Conservation (phyloP, 768 basidiomycete species). For the Russula vinacea region DNA sequence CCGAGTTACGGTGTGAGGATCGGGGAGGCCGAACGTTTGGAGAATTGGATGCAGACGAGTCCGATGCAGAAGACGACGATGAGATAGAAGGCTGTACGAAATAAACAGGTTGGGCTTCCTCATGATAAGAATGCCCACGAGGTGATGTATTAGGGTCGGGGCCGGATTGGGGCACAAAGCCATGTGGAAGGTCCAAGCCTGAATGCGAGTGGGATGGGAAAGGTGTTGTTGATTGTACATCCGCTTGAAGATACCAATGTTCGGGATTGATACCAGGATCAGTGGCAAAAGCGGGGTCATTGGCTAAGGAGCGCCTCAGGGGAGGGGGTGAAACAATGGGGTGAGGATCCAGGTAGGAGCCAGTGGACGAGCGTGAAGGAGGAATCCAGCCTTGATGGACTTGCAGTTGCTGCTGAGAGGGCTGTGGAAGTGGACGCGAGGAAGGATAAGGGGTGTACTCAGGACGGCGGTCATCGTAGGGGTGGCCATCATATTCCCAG, state of each 20-base stretch:
- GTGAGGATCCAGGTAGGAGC: conserved; percentile 21
- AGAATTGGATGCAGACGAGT: conserved; percentile 12
- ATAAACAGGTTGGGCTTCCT: conserved; percentile 15
- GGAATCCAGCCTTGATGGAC: conserved; percentile 23
- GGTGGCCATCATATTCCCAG: conserved; percentile 14
- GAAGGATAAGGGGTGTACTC: conserved; percentile 12
- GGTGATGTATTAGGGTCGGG: conserved; percentile 1
- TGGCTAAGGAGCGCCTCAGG: conserved; percentile 10
- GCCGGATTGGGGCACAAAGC: conserved; percentile 19
- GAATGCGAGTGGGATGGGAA: conserved; percentile 16
- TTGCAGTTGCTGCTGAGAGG: conserved; percentile 10
- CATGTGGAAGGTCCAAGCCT: conserved; percentile 18
- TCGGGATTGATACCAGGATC: conserved; percentile 37
- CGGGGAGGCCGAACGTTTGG: neutral
- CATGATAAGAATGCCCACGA: conserved; percentile 20
- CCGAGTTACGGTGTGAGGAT: conserved; percentile 11
- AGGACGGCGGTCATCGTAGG: conserved; percentile 9
- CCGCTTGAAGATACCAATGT: conserved; percentile 21
- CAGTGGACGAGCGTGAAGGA: conserved; percentile 14
- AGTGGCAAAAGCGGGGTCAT: conserved; percentile 39
- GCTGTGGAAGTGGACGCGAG: conserved; percentile 1
- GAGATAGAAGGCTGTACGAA: conserved; percentile 10
- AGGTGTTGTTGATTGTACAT: neutral
- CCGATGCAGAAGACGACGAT: conserved; percentile 21
- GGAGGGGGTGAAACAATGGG: conserved; percentile 11